phyloP scores from a whole-genome alignment of 345 rosid species.

The Hibiscus tridactylites region DNA sequence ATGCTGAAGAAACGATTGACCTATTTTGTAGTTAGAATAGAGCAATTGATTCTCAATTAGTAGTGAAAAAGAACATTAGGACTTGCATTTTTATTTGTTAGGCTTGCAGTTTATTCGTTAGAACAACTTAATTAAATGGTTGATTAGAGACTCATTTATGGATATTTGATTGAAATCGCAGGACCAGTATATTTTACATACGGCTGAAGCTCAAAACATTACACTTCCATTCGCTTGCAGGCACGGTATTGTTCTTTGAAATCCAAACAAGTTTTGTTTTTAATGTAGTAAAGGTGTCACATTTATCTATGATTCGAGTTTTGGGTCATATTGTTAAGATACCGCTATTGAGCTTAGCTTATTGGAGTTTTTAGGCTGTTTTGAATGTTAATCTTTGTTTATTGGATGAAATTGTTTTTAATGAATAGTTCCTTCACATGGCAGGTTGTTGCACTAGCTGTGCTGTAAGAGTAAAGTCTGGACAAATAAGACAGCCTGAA shows the following conservation, averaged over 20 bases:
- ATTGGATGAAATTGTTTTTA: neutral
- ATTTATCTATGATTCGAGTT: neutral
- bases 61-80: neutral
- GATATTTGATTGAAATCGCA: conserved; percentile 32
- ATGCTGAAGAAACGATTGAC: neutral
- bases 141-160: neutral
- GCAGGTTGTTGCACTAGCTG: conserved; percentile 98
- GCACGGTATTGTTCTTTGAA: conserved; percentile 61
- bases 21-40: neutral
- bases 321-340: neutral
- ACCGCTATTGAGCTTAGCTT: neutral
- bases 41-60: neutral
- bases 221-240: conserved; percentile 94
- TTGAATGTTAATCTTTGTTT: neutral
- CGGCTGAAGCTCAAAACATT: conserved; percentile 81
- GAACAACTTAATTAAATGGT: neutral
- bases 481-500: conserved; percentile 84
- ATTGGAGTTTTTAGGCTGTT: neutral
- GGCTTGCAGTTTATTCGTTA: neutral
- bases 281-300: neutral
- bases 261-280: neutral
- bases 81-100: neutral
- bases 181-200: conserved; percentile 92
- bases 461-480: conserved; percentile 87
- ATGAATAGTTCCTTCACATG: neutral